Percentiles rank a stretch among this genome's conserved stretches.
Evolutionary conservation across 306 rosid species (phyloP).

Genomic region (Pachyrhizus erosus): DNA sequence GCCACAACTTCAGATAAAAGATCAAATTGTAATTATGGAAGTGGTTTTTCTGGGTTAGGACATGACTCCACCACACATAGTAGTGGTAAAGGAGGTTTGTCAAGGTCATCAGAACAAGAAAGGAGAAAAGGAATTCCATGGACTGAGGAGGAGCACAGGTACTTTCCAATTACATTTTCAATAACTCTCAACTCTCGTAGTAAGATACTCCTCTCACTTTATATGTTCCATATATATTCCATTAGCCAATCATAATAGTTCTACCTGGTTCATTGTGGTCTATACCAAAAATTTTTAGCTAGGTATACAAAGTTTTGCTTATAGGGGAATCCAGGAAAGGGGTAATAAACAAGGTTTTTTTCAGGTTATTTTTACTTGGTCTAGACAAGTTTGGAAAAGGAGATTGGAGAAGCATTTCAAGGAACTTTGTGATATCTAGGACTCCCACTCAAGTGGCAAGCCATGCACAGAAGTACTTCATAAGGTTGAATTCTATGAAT

Average conservation of each 20-base stretch:
- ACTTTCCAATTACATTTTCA: conserved; percentile 34
- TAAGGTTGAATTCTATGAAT: conserved; percentile 91
- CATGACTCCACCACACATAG: conserved; percentile 66
- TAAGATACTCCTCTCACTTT: not conserved
- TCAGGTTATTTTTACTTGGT: conserved; percentile 92
- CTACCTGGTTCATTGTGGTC: not conserved
- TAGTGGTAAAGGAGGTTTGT: conserved; percentile 72
- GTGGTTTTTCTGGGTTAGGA: conserved; percentile 72
- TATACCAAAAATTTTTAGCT: not conserved
- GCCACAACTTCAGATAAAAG: conserved; percentile 69
- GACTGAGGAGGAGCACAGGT: conserved; percentile 99
- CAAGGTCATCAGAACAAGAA: conserved; percentile 93
- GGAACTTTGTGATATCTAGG: conserved; percentile 93
- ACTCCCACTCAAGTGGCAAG: conserved; percentile 99
- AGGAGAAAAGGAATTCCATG: conserved; percentile 95
- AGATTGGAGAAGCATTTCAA: conserved; percentile 99
- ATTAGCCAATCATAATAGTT: not conserved
- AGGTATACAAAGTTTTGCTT: conserved; percentile 1
- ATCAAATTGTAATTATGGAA: conserved; percentile 64
- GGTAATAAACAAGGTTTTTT: conserved; percentile 15
- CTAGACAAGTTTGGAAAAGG: conserved; percentile 98
- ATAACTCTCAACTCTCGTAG: not conserved
- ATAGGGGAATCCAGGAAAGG: not conserved
- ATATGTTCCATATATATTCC: not conserved
- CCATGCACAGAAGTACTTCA: conserved; percentile 97